Percentiles rank a stretch among this genome's conserved stretches.
These are phyloP conservation scores for Fomitopsis serialis DNA, from an alignment of 768 basidiomycete species.

Conservation along the genomic window DNA sequence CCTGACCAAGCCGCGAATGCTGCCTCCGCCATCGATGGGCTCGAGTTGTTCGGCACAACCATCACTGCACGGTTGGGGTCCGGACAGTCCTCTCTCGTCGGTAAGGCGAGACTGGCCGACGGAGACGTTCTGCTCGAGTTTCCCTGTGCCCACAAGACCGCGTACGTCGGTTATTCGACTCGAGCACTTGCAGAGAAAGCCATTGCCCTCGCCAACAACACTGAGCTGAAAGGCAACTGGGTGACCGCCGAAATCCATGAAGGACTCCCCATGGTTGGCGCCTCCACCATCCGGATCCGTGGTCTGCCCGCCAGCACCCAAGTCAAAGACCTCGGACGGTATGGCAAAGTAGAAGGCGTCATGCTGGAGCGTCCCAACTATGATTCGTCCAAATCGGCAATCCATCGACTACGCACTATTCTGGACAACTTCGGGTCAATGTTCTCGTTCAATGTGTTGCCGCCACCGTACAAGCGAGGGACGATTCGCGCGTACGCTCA, in stretches of 20 bases:
- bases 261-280: constrained; percentile 53
- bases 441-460: constrained; percentile 37
- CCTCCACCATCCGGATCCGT: constrained; percentile 54
- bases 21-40: constrained; percentile 43
- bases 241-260: constrained; percentile 46
- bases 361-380: constrained; percentile 51
- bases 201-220: constrained; percentile 36
- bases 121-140: constrained; percentile 54
- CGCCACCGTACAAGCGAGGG: constrained; percentile 47
- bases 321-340: constrained; percentile 37
- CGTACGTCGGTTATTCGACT: constrained; percentile 59
- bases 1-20: constrained; percentile 50
- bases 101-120: constrained; percentile 38
- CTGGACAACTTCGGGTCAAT: constrained; percentile 36
- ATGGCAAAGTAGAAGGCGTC: constrained; percentile 42
- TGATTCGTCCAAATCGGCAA: constrained; percentile 25
- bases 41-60: constrained; percentile 28
- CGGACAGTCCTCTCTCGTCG: constrained; percentile 31
- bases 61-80: constrained; percentile 44
- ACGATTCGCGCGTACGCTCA: constrained; percentile 49
- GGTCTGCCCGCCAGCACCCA: constrained; percentile 44
- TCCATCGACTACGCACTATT: constrained; percentile 30
- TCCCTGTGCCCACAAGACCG: constrained; percentile 50
- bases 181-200: constrained; percentile 44
- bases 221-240: constrained; percentile 32